phyloP scores from a whole-genome alignment of 2,329 filamentous ascomycete genomes.

The Venturia oleaginea region DNA sequence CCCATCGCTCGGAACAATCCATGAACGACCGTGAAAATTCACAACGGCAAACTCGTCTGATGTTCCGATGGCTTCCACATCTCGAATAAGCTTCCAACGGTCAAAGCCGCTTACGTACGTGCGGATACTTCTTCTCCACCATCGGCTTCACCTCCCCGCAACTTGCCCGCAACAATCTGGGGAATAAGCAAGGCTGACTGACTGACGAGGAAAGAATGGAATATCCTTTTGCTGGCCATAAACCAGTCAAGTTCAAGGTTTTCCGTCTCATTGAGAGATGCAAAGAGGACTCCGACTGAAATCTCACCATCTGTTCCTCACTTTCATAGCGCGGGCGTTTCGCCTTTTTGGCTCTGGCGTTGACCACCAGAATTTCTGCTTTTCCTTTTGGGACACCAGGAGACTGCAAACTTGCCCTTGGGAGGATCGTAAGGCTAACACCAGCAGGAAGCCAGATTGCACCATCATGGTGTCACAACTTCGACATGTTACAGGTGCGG shows the following conservation, averaged over 20 bases:
- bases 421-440: neutral
- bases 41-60: neutral
- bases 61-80: neutral
- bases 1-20: neutral
- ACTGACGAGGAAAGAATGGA: neutral
- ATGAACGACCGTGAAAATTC: neutral
- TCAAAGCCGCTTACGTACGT: neutral
- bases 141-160: neutral
- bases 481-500: neutral
- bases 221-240: neutral
- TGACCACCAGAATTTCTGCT: neutral
- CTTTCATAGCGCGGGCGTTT: neutral
- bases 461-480: neutral
- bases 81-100: neutral
- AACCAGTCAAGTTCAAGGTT: neutral
- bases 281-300: neutral
- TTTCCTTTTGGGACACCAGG: neutral
- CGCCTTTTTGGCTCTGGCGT: neutral
- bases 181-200: neutral
- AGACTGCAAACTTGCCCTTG: neutral
- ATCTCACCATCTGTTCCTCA: neutral
- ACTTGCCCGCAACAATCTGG: neutral
- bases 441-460: neutral
- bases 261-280: no score
- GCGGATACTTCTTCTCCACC: neutral